phyloP scores from a whole-genome alignment of 345 rosid species.

The Arabidopsis arenosa region DNA sequence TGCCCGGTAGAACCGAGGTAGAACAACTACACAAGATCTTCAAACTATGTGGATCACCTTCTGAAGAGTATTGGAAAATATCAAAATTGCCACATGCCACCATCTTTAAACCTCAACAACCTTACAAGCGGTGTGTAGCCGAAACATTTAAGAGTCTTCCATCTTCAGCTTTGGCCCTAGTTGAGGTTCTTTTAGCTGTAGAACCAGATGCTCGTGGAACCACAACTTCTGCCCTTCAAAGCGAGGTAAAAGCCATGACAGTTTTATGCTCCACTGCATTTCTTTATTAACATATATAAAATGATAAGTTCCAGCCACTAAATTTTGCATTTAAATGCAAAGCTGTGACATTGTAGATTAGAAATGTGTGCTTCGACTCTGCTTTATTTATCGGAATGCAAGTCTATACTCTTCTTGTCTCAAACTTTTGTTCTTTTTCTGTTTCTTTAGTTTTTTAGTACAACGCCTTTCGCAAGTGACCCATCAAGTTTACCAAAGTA shows the following conservation, averaged over 20 bases:
- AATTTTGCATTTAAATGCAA: background rate
- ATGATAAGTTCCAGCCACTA: background rate
- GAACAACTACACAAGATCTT: conserved; percentile 77
- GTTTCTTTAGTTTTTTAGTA: conserved; percentile 57
- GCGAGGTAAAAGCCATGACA: conserved; percentile 50
- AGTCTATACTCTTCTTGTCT: conserved; percentile 10
- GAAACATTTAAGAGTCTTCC: conserved; percentile 68
- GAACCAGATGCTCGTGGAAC: conserved; percentile 67
- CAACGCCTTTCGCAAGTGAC: conserved; percentile 62
- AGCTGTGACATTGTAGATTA: background rate
- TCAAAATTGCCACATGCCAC: conserved; percentile 67
- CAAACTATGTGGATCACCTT: conserved; percentile 79
- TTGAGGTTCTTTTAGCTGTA: conserved; percentile 61
- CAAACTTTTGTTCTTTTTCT: background rate
- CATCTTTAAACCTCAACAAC: conserved; percentile 69
- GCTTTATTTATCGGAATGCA: background rate
- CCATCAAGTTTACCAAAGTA: conserved; percentile 72
- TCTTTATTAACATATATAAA: background rate
- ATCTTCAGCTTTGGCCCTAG: conserved; percentile 54
- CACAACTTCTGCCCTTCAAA: conserved; percentile 56
- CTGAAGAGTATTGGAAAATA: conserved; percentile 71
- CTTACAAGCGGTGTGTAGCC: conserved; percentile 59
- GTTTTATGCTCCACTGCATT: no score
- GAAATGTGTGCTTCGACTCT: background rate
- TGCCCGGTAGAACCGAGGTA: conserved; percentile 83